A percentile compares a stretch with the other conserved stretches of the same genome.
Evolutionary conservation across 2,329 filamentous ascomycete genomes (phyloP).

Genomic region (Fusarium sarcochroum): DNA sequence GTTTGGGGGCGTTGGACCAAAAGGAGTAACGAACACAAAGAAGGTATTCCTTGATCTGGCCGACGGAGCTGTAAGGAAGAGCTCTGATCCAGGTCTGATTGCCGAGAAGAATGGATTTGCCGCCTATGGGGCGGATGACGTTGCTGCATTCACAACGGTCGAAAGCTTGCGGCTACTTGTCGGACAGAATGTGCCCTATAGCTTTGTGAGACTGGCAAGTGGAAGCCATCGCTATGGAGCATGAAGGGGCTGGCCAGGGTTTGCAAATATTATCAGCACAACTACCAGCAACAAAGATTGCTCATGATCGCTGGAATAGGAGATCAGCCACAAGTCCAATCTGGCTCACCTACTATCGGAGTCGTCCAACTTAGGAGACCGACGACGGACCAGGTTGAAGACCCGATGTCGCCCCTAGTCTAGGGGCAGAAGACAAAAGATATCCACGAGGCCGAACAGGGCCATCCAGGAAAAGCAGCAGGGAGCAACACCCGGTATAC

Average conservation of each 20-base stretch:
- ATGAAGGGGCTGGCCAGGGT: constrained; percentile 47
- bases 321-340: constrained; percentile 3
- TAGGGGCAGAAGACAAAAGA: constrained; percentile 29
- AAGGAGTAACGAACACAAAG: constrained; percentile 57
- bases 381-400: constrained; percentile 31
- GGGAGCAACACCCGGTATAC: constrained; percentile 22
- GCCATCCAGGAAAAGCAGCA: constrained; percentile 23
- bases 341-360: constrained; percentile 13
- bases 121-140: constrained; percentile 83
- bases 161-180: constrained; percentile 84
- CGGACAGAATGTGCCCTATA: constrained; percentile 89
- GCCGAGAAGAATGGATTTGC: constrained; percentile 83
- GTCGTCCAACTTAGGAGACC: constrained; percentile 31
- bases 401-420: constrained; percentile 25
- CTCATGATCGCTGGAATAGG: constrained; percentile 5
- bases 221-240: constrained; percentile 64
- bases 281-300: background rate
- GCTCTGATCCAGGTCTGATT: constrained; percentile 75
- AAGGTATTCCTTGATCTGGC: constrained; percentile 88
- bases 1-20: constrained; percentile 64
- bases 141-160: constrained; percentile 86
- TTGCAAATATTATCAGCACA: constrained; percentile 1
- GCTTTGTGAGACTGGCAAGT: constrained; percentile 83
- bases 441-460: constrained; percentile 21
- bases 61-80: constrained; percentile 67